Conservation (phyloP, 768 basidiomycete species). For the Austroboletus festivus region DNA sequence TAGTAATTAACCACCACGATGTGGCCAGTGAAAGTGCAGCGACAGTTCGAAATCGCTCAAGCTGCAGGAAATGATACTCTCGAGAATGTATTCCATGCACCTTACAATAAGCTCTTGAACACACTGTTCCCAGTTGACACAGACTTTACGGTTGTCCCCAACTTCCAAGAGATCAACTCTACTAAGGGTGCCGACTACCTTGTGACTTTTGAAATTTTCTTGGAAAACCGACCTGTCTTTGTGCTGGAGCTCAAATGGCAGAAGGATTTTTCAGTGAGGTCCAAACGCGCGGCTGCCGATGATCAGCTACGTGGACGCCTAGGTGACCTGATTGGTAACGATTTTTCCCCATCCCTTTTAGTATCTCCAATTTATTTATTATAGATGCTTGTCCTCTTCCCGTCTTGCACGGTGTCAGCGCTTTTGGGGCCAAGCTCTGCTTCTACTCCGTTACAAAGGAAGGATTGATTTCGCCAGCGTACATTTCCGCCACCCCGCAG, state of each 20-base stretch:
- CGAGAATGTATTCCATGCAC: not conserved
- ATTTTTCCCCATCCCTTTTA: not conserved
- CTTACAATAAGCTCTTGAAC: conserved; percentile 2
- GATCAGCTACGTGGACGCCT: not conserved
- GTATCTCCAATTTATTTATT: not conserved
- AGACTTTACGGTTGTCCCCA: not conserved
- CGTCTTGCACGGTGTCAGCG: not conserved
- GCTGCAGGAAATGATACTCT: not conserved
- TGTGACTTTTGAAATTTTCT: not conserved
- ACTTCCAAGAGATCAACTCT: not conserved
- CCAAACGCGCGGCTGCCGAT: not conserved
- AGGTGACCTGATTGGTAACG: not conserved
- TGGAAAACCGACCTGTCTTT: not conserved
- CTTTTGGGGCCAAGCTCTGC: not conserved
- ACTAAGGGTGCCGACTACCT: not conserved
- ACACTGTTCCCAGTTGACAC: not conserved
- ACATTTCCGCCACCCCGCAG: not conserved
- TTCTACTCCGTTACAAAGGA: conserved; percentile 1
- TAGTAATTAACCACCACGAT: not conserved
- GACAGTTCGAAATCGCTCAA: not conserved
- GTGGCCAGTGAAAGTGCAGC: not conserved
- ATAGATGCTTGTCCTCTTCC: not conserved
- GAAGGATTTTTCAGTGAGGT: not conserved
- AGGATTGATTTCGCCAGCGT: not conserved
- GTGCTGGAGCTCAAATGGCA: not conserved